A percentile compares a stretch with the other conserved stretches of the same genome.
Conservation (phyloP, 1,284 basidiomycete species). For the Porodaedalea pini region DNA sequence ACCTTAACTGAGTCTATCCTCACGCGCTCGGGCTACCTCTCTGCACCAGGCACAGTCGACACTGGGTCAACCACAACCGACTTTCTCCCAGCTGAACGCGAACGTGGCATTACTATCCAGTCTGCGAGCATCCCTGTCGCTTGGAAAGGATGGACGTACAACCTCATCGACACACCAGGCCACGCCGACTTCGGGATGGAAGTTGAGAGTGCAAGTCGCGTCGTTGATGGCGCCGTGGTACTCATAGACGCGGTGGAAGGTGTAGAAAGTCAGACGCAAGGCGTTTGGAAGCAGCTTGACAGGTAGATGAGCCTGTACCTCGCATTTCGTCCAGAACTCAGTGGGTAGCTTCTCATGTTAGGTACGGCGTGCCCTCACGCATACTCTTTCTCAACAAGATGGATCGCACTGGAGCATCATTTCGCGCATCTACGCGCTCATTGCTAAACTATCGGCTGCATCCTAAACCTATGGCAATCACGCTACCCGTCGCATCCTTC, state of each 20-base stretch:
- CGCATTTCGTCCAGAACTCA: neutral
- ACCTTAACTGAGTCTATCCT: constrained; percentile 88
- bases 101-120: constrained; percentile 89
- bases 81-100: constrained; percentile 84
- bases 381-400: constrained; percentile 88
- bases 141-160: constrained; percentile 82
- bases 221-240: constrained; percentile 86
- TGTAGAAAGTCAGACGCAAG: constrained; percentile 86
- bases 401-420: constrained; percentile 80
- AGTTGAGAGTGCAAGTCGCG: constrained; percentile 86
- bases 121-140: constrained; percentile 88
- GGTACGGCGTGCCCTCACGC: constrained; percentile 74
- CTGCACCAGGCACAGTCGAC: constrained; percentile 77
- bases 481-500: constrained; percentile 76
- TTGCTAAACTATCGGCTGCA: constrained; percentile 73
- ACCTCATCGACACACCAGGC: constrained; percentile 87
- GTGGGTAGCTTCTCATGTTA: constrained; percentile 35
- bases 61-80: constrained; percentile 89
- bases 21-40: constrained; percentile 71
- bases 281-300: constrained; percentile 83
- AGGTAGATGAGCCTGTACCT: constrained; percentile 43
- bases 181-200: constrained; percentile 96
- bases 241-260: constrained; percentile 89
- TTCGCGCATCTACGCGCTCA: constrained; percentile 66
- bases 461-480: constrained; percentile 66